These are phyloP conservation scores for Chimonanthus praecox DNA, from an alignment of 164 flowering plant species.

Conservation along the genomic window DNA sequence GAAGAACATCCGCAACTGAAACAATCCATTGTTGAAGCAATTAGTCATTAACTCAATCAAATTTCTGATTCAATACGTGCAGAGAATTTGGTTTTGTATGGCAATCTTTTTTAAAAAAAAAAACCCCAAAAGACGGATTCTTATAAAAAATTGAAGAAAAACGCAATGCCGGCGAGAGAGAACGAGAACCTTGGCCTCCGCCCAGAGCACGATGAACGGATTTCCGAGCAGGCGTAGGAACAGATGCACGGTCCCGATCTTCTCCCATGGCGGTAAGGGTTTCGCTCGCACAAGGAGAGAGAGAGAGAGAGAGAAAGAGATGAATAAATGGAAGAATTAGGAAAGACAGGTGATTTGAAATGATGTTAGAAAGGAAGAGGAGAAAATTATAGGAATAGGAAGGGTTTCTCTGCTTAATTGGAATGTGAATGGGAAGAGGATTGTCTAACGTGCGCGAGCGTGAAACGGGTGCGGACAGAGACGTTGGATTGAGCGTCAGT, in stretches of 20 bases:
- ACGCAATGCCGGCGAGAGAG: neutral
- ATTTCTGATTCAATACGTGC: neutral
- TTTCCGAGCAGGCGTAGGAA: slow-evolving; percentile 17
- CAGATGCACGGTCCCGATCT: slow-evolving; percentile 5
- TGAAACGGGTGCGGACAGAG: neutral
- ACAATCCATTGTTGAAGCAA: neutral
- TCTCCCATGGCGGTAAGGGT: slow-evolving; percentile 36
- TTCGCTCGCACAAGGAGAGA: neutral
- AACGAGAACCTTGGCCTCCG: slow-evolving; percentile 50
- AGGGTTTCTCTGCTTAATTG: neutral
- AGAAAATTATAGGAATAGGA: neutral
- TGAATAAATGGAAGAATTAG: neutral
- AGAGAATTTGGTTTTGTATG: neutral
- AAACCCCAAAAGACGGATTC: neutral
- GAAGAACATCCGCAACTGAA: slow-evolving; percentile 72
- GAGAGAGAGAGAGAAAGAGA: slow-evolving; percentile 3
- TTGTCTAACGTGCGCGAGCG: neutral
- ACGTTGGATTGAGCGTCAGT: neutral
- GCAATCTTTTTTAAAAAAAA: neutral
- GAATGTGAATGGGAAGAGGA: neutral
- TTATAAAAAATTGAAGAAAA: neutral
- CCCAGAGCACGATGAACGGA: slow-evolving; percentile 68
- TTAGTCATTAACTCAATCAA: neutral
- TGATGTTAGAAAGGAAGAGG: neutral
- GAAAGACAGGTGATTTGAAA: neutral